Base-by-base conservation (phyloP, 176 grass and related monocot genomes). In the Pontederia paniculata region DNA sequence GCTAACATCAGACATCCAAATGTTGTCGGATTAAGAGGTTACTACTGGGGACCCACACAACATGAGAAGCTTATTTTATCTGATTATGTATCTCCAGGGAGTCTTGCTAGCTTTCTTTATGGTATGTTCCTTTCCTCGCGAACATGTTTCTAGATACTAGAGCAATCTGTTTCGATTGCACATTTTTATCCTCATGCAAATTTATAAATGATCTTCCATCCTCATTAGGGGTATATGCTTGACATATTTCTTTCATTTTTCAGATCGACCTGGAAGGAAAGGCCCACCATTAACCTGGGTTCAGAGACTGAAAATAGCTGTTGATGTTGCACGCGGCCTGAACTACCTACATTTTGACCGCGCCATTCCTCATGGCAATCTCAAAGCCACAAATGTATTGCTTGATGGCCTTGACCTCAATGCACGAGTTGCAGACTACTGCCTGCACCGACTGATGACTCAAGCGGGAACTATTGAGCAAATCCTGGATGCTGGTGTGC, bases 41-140 rank as follows among this genome's bases (percentile, higher is more conserved):
- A 82, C 67, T 95, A 88, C 59, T 95, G 89, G 89, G 89, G 89
- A 9, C 84, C 89, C 5, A 95, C 82, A 69, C 84, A 88, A 55
- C 89, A 95, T 2, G 89, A 95, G 60, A 95, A 84, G 69, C 88
- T 88, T 68, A 73, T 95, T 47, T 74, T 95, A 83, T 95, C 89
- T 11, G 84, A 88, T 71, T 88, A 84, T 69, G 72, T 80, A 44
- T 81, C 84, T 52, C 73, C 84, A 44, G 68, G 62, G 66, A 82
- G 84, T 81, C 70, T 95, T 51, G 81, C 81, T 42, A 58, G 80
- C 62, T 71, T 84, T 76, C 60, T 95, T 20, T 85, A 79, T 47
- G 84, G 89, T 95, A 85, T 74, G 71, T 46, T 60, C 37, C 4
- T 41, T 70, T 70, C 17, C 71, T 41, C 54, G 23, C n/a, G 45